Base-by-base conservation (phyloP, 2,329 filamentous ascomycete genomes). In the Cordyceps javanica region DNA sequence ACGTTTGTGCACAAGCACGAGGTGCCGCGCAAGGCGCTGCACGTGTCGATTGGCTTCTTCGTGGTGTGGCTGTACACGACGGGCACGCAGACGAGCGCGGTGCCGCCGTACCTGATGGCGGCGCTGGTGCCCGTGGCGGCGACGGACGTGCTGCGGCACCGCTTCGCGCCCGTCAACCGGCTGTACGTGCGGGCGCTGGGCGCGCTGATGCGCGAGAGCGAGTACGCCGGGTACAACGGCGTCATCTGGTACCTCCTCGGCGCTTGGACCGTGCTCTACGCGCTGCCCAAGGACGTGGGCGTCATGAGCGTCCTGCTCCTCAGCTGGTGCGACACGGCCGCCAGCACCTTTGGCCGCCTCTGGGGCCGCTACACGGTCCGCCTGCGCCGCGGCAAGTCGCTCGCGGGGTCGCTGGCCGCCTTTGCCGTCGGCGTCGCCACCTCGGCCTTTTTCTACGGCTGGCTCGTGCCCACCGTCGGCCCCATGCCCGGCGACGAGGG, bases 261-360 rank as follows among this genome's bases (percentile, higher is more conserved):
- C 58, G 87, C 91, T 28, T 97, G 91, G 85, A 80, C 86, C 32
- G 91, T 93, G 16, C 82, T 97, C 63, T 84, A 84, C 64, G 91
- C 90, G 70, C 91, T 95, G 71, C 91, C 92, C 62, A 99, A 97
- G 75, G 94, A 99, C 66, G 82, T 99, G 25, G 91, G 88, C 8
- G 88, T 96, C 50, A 88, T 97, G 78, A 87, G 89, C 60, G 88
- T 97, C 44, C 78, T 99, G 66, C 82, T 99, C 41, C 83, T 99
- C 25, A 95, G 90, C 68, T 99, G 94, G 94, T 99, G 94, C 73
- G 94, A 99, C 71, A 97, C 94, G 1, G 94, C 94, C 36, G 94
- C 94, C 52, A 94, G 89, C 69, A 99, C 94, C 0, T 92, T 99
- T 68, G 94, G 94, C 55, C 84, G 94, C 56, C 77, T 93, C 14